Percentiles rank a stretch among this genome's conserved stretches.
phyloP scores from a whole-genome alignment of 345 rosid species.

The Cardamine occulta region DNA sequence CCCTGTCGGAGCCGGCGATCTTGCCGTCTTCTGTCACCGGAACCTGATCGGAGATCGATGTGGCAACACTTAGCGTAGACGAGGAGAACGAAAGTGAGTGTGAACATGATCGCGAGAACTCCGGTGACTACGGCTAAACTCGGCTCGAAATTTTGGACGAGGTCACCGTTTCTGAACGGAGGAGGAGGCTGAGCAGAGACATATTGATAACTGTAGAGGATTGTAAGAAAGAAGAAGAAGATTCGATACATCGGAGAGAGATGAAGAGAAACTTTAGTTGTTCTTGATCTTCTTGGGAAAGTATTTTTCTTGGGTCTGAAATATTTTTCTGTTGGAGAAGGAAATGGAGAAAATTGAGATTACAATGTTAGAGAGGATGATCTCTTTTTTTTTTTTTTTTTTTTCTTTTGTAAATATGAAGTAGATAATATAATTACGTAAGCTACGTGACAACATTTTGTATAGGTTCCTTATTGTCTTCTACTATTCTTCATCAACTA shows the following conservation, averaged over 20 bases:
- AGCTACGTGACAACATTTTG: conserved; percentile 40
- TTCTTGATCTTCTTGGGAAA: conserved; percentile 25
- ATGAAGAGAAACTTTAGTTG: conserved; percentile 2
- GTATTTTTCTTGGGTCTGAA: conserved; percentile 4
- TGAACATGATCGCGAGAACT: conserved; percentile 70
- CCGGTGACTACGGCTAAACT: conserved; percentile 83
- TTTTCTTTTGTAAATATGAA: background rate
- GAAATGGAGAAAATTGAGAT: conserved; percentile 9
- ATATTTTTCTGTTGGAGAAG: conserved; percentile 5
- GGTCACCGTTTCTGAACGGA: conserved; percentile 43
- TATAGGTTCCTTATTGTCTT: conserved; percentile 27
- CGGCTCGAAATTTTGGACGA: conserved; percentile 63
- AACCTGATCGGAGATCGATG: conserved; percentile 40
- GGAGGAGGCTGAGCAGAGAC: conserved; percentile 46
- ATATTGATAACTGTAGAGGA: conserved; percentile 20
- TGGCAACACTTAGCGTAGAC: conserved; percentile 75
- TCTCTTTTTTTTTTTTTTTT: background rate
- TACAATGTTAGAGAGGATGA: background rate
- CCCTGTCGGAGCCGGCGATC: conserved; percentile 30
- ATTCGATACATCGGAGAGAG: conserved; percentile 33
- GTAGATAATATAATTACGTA: conserved; percentile 14
- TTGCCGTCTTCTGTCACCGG: conserved; percentile 31
- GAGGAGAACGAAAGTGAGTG: conserved; percentile 63
- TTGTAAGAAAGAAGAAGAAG: conserved; percentile 25
- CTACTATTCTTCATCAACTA: conserved; percentile 18